A percentile compares a stretch with the other conserved stretches of the same genome.
Evolutionary conservation across 139 green algal genomes (phyloP).

Genomic region (Coelastrella sp.): DNA sequence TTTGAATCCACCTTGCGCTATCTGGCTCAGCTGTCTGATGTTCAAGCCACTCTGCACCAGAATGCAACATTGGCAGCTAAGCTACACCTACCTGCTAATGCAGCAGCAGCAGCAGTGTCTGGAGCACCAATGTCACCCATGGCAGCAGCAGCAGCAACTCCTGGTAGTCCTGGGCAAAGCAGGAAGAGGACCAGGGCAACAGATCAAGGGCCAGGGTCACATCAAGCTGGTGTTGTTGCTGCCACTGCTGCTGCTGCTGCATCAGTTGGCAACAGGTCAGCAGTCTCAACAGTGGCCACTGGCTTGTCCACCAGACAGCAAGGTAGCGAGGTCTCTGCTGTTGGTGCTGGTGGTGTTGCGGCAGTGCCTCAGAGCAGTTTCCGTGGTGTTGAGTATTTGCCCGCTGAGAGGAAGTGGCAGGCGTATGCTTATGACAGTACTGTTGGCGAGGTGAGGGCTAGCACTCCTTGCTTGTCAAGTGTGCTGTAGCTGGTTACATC

Average conservation of each 20-base stretch:
- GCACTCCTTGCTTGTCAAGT: no score
- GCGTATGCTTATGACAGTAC: slow-evolving; percentile 1
- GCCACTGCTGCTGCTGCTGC: neutral
- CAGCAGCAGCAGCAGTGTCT: neutral
- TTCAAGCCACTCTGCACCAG: neutral
- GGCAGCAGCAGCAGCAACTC: neutral
- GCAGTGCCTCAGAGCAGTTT: slow-evolving; percentile 12
- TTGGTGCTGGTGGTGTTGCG: neutral
- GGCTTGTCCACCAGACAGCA: no score
- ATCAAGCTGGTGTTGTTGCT: neutral
- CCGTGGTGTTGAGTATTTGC: slow-evolving; percentile 25
- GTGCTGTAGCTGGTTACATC: no score
- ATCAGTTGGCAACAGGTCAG: no score
- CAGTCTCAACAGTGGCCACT: no score
- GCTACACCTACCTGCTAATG: neutral
- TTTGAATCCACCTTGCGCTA: neutral
- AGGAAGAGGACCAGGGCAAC: neutral
- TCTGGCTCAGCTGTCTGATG: neutral
- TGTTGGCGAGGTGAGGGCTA: neutral
- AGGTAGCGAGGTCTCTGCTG: no score
- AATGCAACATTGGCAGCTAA: neutral
- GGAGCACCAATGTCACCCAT: neutral
- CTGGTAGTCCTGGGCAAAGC: neutral
- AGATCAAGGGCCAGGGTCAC: neutral
- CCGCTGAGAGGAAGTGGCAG: slow-evolving; percentile 26